Evolutionary conservation across 2,329 filamentous ascomycete genomes (phyloP), one percentile per base, ranked within the genome.

Genomic region (Nemania sp.): DNA sequence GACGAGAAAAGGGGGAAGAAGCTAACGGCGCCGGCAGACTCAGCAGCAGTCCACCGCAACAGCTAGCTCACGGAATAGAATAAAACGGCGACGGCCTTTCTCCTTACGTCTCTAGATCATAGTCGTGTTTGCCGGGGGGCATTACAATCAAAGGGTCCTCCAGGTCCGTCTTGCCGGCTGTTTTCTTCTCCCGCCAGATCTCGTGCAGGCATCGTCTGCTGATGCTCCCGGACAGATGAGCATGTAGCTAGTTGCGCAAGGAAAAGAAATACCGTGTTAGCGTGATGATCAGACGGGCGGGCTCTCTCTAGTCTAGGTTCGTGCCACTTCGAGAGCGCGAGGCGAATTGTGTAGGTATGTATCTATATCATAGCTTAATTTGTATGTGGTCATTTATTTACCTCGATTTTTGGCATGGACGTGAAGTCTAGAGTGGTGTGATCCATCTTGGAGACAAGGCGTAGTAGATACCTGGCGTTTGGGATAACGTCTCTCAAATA

Each of bases 1-100:
- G 86, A 90, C 27, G 89, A 90, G 80, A 95, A 95, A 18, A 94
- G 84, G 1, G 89, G 89, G 76, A 94, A 94, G 85, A 94, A 93
- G 47, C 91, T 91, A 57, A 13, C 24, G 11, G 51, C 32, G 20
- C 32, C 27, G 41, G 32, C 60, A 61, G 45, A 58, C 18, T 51
- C 41, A 51, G 27, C 60, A 64, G 47, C 35, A 6, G 18, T 41
- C 10, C 22, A 11, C 32, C 24, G 4, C 1, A n/a, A 20, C 24
- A 53, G 26, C 8, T 2, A 18, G 49, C n/a, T n/a, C n/a, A n/a
- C n/a, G n/a, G n/a, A n/a, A n/a, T 15, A 4, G 22, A 58, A 18
- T 49, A 59, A 43, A 51, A 18, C 27, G 59, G 41, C 5, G 38
- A 22, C 15, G n/a, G 35, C n/a, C 20, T 13, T 15, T 64, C 62